Conservation (phyloP, 495 filamentous ascomycete species). For the Melanomma pulvis-pyrius region DNA sequence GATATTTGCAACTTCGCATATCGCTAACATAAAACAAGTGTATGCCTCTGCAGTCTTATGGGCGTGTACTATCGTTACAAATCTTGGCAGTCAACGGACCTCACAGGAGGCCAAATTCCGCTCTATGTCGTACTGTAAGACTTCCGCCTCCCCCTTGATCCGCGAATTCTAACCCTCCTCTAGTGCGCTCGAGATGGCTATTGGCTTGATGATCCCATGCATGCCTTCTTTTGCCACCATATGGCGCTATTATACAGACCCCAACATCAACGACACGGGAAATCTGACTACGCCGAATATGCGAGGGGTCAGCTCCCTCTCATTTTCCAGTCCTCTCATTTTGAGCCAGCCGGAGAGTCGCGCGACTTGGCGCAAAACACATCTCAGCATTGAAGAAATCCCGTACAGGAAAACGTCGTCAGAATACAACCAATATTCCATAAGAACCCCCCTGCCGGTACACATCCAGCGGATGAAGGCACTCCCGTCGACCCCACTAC, state of each 20-base stretch:
- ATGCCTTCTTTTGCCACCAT: slow-evolving; percentile 17
- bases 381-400: slow-evolving; percentile 28
- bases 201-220: slow-evolving; percentile 29
- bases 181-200: slow-evolving; percentile 19
- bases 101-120: slow-evolving; percentile 30
- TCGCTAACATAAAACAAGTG: not conserved
- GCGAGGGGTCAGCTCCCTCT: slow-evolving; percentile 6
- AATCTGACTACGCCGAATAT: slow-evolving; percentile 24
- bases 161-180: not conserved
- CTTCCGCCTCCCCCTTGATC: not conserved
- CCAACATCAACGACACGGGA: slow-evolving; percentile 22
- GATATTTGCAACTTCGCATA: not conserved
- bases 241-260: slow-evolving; percentile 11
- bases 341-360: slow-evolving; percentile 2
- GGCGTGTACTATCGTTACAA: slow-evolving; percentile 21
- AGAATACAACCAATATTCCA: not conserved
- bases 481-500: slow-evolving; percentile 23
- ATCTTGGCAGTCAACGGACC: slow-evolving; percentile 18
- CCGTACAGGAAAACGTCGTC: slow-evolving; percentile 11
- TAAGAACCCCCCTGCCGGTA: not conserved
- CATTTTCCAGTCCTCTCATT: not conserved
- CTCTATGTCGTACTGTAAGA: slow-evolving; percentile 22
- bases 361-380: slow-evolving; percentile 29
- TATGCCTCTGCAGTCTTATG: slow-evolving; percentile 23
- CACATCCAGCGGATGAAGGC: slow-evolving; percentile 26